Evolutionary conservation across 805 yeast species (phyloP).

Genomic region (Monosporozyma siamensis): DNA sequence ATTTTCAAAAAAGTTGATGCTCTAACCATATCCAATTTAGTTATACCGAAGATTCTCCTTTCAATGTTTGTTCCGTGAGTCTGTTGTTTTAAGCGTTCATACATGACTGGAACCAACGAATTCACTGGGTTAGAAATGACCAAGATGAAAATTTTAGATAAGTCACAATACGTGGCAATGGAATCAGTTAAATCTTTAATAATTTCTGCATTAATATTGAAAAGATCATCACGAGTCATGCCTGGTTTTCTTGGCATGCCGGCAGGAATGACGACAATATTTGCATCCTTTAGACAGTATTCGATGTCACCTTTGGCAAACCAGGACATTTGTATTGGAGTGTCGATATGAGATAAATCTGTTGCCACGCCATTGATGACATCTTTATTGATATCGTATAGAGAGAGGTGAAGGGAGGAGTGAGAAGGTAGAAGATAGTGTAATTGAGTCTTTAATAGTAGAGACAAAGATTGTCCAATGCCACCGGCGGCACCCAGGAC

Average conservation of each 20-base stretch:
- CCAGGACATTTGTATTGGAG: conserved; percentile 44
- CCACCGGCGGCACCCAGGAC: conserved; percentile 93
- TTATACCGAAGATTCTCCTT: conserved; percentile 72
- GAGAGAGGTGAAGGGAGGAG: conserved; percentile 38
- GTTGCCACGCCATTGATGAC: conserved; percentile 71
- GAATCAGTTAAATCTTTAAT: conserved; percentile 65
- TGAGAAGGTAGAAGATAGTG: conserved; percentile 24
- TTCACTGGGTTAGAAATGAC: conserved; percentile 91
- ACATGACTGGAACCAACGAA: conserved; percentile 85
- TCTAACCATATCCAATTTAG: conserved; percentile 79
- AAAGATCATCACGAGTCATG: conserved; percentile 85
- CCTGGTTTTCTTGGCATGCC: conserved; percentile 94
- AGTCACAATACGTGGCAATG: conserved; percentile 50
- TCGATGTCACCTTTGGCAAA: conserved; percentile 36
- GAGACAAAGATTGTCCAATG: conserved; percentile 86
- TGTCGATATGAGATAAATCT: conserved; percentile 75
- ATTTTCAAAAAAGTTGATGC: conserved; percentile 66
- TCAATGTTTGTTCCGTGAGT: conserved; percentile 47
- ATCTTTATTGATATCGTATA: conserved; percentile 71
- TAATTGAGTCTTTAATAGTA: conserved; percentile 53
- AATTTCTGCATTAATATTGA: conserved; percentile 75
- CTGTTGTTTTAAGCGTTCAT: conserved; percentile 49
- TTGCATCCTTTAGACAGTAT: conserved; percentile 20
- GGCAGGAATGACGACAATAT: conserved; percentile 48
- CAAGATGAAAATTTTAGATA: conserved; percentile 65